Conservation (phyloP, 306 rosid genomes). For the Crataegus laevigata region DNA sequence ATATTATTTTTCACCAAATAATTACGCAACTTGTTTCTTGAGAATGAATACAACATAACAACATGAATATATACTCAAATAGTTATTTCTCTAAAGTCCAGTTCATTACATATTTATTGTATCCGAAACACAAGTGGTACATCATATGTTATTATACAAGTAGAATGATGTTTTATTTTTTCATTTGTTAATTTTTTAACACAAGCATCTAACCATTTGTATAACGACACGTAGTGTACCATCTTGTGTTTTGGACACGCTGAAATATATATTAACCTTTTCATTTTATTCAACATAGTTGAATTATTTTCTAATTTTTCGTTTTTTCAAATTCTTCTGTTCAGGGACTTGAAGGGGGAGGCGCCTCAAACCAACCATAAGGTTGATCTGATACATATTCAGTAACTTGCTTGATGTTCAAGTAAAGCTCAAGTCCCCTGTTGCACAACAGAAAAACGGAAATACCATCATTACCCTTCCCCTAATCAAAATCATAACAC, state of each 20-base stretch:
- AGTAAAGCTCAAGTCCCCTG: slow-evolving; percentile 89
- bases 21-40: not conserved
- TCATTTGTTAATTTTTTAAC: no score
- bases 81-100: not conserved
- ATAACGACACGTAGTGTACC: no score
- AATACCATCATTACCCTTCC: not conserved
- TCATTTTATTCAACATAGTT: not conserved
- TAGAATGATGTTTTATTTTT: no score
- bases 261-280: not conserved
- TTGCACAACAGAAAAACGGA: not conserved
- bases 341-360: slow-evolving; percentile 3
- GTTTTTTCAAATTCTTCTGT: not conserved
- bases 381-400: slow-evolving; percentile 64
- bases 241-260: rapidly evolving
- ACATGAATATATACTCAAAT: no score
- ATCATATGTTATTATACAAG: no score
- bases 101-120: not conserved
- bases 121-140: no score
- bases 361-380: slow-evolving; percentile 79
- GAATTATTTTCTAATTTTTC: not conserved
- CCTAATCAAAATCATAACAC: not conserved
- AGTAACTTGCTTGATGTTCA: slow-evolving; percentile 88
- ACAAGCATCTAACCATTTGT: no score
- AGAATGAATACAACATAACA: not conserved
- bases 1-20: no score